Evolutionary conservation across 2,329 filamentous ascomycete species (phyloP), one percentile per base, ranked within the genome.

Genomic region (Fusarium sp.): DNA sequence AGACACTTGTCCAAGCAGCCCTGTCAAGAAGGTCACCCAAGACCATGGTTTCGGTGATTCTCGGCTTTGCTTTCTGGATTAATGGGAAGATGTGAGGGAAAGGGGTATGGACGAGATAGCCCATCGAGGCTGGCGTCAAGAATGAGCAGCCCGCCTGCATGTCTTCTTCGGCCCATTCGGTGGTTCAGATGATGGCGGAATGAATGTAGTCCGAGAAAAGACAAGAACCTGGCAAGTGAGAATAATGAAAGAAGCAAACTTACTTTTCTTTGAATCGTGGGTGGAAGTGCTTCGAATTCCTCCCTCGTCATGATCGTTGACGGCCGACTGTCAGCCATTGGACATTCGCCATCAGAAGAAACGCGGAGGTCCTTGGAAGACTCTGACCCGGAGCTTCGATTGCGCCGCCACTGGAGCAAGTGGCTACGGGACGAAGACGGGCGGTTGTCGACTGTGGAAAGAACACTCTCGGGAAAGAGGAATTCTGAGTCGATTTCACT

Each of bases 231-330:
- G 31, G 42, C 34, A 60, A 58, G 20, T 57, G 40, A 66, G 14
- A 44, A 34, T n/a, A 69, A 57, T 67, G 58, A 67, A 58, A 71
- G 51, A 20, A 16, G 49, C n/a, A 16, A 61, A 80, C 85, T 81
- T 79, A 88, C 86, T 80, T 88, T 88, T 77, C 86, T 81, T 73
- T 84, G 81, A 58, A 88, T 81, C 14, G 85, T 84, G 23, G 83
- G 83, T 18, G 86, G 86, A 10, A 88, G 78, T 40, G 82, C 81
- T 68, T 86, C 83, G 64, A 86, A 86, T 57, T 81, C 79, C 31
- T 79, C 74, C 64, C 70, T 79, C 2, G 80, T 81, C 68, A 81
- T 79, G 20, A 65, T 68, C 51, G 67, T 71, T 29, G 76, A 74
- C 53, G 74, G 67, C n/a, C 65, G 67, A 56, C 63, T 70, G n/a